These are phyloP conservation scores for Clonostachys sp. DNA, from an alignment of 2,329 filamentous ascomycete species.

Conservation along the genomic window DNA sequence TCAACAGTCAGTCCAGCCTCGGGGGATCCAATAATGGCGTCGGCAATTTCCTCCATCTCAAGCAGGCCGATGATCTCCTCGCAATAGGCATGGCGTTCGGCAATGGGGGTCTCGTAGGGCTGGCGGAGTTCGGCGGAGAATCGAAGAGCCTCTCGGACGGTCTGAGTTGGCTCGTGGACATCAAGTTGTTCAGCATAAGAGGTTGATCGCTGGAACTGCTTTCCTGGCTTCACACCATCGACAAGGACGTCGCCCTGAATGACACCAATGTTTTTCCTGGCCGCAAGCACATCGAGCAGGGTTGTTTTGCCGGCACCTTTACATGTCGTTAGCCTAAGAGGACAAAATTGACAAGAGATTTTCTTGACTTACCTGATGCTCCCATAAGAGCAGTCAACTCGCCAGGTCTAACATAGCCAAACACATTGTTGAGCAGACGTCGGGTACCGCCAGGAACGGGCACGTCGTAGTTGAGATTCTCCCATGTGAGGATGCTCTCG, in stretches of 20 bases:
- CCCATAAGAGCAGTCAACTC: conserved; percentile 79
- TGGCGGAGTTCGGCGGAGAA: conserved; percentile 61
- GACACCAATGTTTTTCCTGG: conserved; percentile 57
- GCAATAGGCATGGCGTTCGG: conserved; percentile 55
- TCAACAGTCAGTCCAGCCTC: conserved; percentile 69
- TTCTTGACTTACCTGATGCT: conserved; percentile 44
- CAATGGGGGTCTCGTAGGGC: conserved; percentile 43
- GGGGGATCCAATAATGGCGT: conserved; percentile 52
- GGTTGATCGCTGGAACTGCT: conserved; percentile 57
- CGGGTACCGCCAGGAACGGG: conserved; percentile 52
- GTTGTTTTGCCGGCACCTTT: conserved; percentile 79
- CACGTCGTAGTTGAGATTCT: conserved; percentile 75
- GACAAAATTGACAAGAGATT: too few relatives aligned
- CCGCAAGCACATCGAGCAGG: conserved; percentile 68
- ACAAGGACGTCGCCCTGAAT: conserved; percentile 53
- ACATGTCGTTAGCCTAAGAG: too few relatives aligned
- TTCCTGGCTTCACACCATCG: conserved; percentile 50
- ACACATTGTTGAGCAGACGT: conserved; percentile 49
- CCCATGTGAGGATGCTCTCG: conserved; percentile 76
- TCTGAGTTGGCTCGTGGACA: conserved; percentile 57
- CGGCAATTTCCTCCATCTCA: conserved; percentile 55
- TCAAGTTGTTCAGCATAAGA: conserved; percentile 61
- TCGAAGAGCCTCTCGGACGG: conserved; percentile 57
- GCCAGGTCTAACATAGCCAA: conserved; percentile 72
- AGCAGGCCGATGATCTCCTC: conserved; percentile 56